phyloP scores from a whole-genome alignment of 495 filamentous ascomycete genomes.

The Aspergillus panamensis region DNA sequence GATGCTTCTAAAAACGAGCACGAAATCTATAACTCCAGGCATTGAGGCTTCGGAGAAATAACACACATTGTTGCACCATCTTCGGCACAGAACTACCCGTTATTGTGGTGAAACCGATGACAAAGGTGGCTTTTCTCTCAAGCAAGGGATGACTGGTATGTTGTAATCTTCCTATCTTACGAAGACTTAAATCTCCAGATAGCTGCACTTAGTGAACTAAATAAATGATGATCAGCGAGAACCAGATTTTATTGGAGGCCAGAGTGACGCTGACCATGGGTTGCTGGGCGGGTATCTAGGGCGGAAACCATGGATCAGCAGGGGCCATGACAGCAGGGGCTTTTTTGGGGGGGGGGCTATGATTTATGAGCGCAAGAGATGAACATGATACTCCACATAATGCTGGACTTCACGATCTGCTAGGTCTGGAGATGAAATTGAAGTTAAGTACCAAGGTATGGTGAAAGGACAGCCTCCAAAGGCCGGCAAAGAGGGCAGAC shows the following conservation, averaged over 20 bases:
- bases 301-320: constrained; percentile 24
- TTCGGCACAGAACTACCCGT: no score
- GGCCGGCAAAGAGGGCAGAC: no score
- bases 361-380: not conserved
- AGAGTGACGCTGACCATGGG: constrained; percentile 15
- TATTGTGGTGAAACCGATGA: no score
- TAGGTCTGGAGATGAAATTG: no score
- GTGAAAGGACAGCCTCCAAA: no score
- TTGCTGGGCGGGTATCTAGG: constrained; percentile 19
- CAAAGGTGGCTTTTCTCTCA: not conserved
- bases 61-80: no score
- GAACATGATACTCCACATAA: not conserved
- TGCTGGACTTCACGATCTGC: no score
- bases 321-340: not conserved
- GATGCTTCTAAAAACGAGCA: no score
- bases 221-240: not conserved
- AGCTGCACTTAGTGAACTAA: not conserved
- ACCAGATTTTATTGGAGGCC: constrained; percentile 7
- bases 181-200: not conserved
- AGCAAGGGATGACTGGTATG: not conserved
- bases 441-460: no score
- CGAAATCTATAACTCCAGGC: no score
- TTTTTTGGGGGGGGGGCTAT: not conserved
- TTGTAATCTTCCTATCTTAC: not conserved
- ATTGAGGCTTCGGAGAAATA: no score